Evolutionary conservation across 2,329 filamentous ascomycete genomes (phyloP), one percentile per base, ranked within the genome.

Genomic region (Cercospora sojina): DNA sequence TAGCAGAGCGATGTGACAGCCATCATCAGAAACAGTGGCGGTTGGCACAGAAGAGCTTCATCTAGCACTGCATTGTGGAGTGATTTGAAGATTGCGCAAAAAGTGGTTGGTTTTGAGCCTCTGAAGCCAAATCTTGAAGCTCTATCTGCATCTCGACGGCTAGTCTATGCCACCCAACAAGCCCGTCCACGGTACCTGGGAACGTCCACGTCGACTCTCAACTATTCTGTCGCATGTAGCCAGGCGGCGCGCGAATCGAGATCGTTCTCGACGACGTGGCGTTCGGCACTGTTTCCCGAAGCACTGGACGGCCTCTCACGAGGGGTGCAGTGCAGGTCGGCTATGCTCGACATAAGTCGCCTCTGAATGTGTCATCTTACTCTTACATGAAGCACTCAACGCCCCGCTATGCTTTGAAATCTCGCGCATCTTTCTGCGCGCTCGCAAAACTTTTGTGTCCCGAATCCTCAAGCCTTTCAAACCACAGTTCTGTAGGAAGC

Each of bases 401-500:
- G 65, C 65, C 70, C 62, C 67, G 69, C 70, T 70, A 62, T 70
- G 59, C 64, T 59, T 56, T 35, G n/a, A 35, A 63, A 25, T 65
- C 47, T 49, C 49, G 61, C 38, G 56, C 41, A 60, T 65, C 59
- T 66, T 5, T 10, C 53, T 53, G 61, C 20, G 29, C 23, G n/a
- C 16, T 61, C 27, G 51, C 43, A 25, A 35, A 27, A 55, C 32
- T 35, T 51, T 38, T 27, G 47, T 10, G 18, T 53, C 20, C n/a
- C 12, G 7, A n/a, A 61, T 6, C 16, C 25, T 31, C 10, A 13
- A 12, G 20, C 3, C 12, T 55, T 49, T 77, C 73, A 79, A 57
- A 84, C 83, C 51, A 78, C 86, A 87, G 87, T 89, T 74, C 94
- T 85, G 81, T 99, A 99, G 86, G 92, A 97, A 58, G 95, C 95